phyloP scores from a whole-genome alignment of 306 rosid species.

The Chamaecrista fasciculata region DNA sequence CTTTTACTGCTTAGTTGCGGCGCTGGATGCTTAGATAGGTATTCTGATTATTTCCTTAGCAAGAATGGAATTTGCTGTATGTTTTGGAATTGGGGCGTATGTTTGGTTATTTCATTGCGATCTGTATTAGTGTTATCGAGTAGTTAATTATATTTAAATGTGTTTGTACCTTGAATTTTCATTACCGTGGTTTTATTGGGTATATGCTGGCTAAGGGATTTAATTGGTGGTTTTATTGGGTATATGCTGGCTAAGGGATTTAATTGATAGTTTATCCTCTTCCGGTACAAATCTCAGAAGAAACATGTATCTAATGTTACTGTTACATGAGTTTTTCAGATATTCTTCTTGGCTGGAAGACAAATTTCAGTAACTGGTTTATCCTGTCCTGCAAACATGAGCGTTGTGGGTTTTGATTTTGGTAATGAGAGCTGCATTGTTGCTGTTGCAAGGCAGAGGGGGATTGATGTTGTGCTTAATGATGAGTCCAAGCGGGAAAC shows the following conservation, averaged over 20 bases:
- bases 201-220: neutral
- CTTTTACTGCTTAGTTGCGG: neutral
- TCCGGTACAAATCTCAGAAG: neutral
- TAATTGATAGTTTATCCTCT: neutral
- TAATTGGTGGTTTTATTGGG: neutral
- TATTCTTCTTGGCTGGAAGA: slow-evolving; percentile 5
- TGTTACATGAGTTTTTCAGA: neutral
- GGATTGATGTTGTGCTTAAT: slow-evolving; percentile 91
- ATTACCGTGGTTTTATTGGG: neutral
- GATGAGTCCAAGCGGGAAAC: slow-evolving; percentile 98
- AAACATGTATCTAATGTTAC: neutral
- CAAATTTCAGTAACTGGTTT: neutral
- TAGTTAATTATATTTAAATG: neutral
- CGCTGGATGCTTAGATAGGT: neutral
- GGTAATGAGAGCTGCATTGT: slow-evolving; percentile 97
- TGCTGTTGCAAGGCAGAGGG: slow-evolving; percentile 95
- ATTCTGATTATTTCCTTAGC: neutral
- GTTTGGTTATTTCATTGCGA: neutral
- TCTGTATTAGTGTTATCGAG: neutral
- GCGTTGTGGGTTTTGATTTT: slow-evolving; percentile 96
- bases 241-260: neutral
- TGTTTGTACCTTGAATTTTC: neutral
- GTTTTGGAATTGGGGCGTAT: no score
- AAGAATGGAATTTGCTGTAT: neutral
- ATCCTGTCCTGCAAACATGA: slow-evolving; percentile 52